Base-by-base conservation (phyloP, 805 yeast species). In the Komagataella kurtzmanii region DNA sequence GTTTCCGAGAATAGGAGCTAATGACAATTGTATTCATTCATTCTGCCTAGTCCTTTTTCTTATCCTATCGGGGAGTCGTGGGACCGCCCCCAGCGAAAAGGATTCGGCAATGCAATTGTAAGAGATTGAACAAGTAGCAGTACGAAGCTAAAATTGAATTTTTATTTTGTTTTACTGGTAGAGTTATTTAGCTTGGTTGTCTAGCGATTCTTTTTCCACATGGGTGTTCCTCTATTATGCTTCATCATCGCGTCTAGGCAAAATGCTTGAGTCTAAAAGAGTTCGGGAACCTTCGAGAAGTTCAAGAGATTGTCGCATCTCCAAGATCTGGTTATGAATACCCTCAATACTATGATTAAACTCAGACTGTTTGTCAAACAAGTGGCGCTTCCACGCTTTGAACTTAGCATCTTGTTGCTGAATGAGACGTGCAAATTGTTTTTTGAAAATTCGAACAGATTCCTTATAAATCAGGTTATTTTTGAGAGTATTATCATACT, bases 351-450 rank as follows among this genome's bases (percentile, higher is more conserved):
- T 84, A 47, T 68, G 63, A 57, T 83, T 83, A 55, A 79, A 74
- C 51, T 63, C 63, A n/a, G 66, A 68, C 63, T 84, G 89, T 58
- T 76, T 76, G 17, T 69, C 70, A 49, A 75, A 69, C 49, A 85
- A 66, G 0, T 76, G 76, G 52, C 63, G 65, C 59, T 80, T 80
- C 87, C 88, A 81, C 36, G 75, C 79, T 59, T 75, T 76, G 56
- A 83, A 82, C 55, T 76, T 74, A 48, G 61, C 65, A 54, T 82
- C 87, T 59, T 83, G 83, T 3, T 59, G 52, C 12, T 65, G 60
- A 46, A 79, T 73, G 21, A 71, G 60, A 17, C 68, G 73, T 19
- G 72, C 66, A 51, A 74, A 75, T 52, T 66, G 69, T 53, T 64
- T 67, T 58, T 74, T 76, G 55, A 75, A 62, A 45, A 65, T 61